Conservation (phyloP, 345 rosid species). For the Gossypioides kirkii region DNA sequence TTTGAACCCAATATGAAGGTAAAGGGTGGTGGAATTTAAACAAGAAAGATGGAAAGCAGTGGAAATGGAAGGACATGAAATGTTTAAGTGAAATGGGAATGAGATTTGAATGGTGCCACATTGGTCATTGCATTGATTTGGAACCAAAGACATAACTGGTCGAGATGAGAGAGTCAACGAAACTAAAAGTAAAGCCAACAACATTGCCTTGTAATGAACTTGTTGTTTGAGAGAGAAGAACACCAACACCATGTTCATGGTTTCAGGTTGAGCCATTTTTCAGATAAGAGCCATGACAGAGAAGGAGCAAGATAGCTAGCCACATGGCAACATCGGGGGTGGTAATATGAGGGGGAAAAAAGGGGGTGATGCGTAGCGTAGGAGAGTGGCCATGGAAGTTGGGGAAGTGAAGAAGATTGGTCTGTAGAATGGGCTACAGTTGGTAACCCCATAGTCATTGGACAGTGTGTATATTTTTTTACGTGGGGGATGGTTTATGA, state of each 20-base stretch:
- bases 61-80: conserved; percentile 36
- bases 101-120: conserved; percentile 58
- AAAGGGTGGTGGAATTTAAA: conserved; percentile 49
- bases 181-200: conserved; percentile 26
- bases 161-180: conserved; percentile 31
- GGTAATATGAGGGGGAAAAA: neutral
- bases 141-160: conserved; percentile 22
- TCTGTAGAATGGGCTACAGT: conserved; percentile 63
- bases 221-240: neutral
- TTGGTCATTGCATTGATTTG: conserved; percentile 34
- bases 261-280: conserved; percentile 16
- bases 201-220: conserved; percentile 27
- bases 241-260: conserved; percentile 3
- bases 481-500: conserved; percentile 29
- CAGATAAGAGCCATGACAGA: conserved; percentile 17
- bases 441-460: conserved; percentile 31
- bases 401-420: conserved; percentile 60
- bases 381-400: conserved; percentile 37
- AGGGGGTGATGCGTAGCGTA: neutral
- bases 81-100: conserved; percentile 59
- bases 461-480: conserved; percentile 32
- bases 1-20: conserved; percentile 41
- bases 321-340: conserved; percentile 26
- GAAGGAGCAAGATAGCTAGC: neutral
- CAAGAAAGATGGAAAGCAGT: conserved; percentile 53